These are phyloP conservation scores for Epichloe glyceriae DNA, from an alignment of 2,329 filamentous ascomycete genomes.

Conservation along the genomic window DNA sequence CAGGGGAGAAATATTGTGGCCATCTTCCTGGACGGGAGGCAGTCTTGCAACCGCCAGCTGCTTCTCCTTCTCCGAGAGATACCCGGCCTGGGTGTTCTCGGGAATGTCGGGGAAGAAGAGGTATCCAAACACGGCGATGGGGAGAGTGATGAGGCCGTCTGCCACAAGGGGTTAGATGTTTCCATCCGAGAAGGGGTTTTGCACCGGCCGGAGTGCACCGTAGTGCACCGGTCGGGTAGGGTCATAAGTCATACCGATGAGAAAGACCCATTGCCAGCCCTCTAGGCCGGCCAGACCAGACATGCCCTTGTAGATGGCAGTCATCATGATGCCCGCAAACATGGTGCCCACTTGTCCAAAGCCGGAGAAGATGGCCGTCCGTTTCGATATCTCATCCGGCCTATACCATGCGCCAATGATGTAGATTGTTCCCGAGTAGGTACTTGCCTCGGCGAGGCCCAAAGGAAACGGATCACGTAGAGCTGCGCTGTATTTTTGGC, in stretches of 20 bases:
- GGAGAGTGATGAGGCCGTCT: constrained; percentile 37
- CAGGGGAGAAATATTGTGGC: neutral
- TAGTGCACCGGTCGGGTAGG: too few species aligned
- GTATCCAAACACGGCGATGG: constrained; percentile 22
- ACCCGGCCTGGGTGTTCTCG: constrained; percentile 31
- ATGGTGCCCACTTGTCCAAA: constrained; percentile 44
- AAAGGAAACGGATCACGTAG: constrained; percentile 21
- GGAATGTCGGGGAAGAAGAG: constrained; percentile 28
- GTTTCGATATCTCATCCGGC: constrained; percentile 45
- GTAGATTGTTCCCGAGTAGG: constrained; percentile 29
- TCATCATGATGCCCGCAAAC: constrained; percentile 42
- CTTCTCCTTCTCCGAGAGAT: constrained; percentile 32
- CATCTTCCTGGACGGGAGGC: neutral
- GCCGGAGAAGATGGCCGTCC: constrained; percentile 49
- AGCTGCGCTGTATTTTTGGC: neutral
- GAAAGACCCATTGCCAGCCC: constrained; percentile 60
- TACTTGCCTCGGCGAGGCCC: constrained; percentile 25
- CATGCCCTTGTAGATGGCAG: constrained; percentile 41
- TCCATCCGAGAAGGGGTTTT: too few species aligned
- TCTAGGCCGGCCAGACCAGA: constrained; percentile 38
- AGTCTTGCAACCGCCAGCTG: constrained; percentile 21
- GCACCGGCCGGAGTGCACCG: too few species aligned
- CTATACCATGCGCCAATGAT: constrained; percentile 45
- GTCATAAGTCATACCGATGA: constrained; percentile 31
- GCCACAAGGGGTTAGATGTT: too few species aligned